Conservation (phyloP, 805 yeast genomes). For the Pichia gijzeniarum region DNA sequence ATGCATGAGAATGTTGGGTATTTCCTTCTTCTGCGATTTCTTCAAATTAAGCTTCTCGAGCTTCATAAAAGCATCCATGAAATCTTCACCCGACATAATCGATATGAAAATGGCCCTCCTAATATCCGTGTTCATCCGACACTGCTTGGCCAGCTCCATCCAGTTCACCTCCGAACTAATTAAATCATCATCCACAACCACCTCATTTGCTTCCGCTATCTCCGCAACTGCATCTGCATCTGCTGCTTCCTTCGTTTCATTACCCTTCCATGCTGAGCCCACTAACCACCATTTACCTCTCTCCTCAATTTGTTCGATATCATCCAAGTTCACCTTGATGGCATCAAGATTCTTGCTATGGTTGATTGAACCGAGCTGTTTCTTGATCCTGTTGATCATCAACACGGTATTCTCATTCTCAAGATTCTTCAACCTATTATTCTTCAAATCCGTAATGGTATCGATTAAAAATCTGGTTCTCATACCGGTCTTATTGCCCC, state of each 20-base stretch:
- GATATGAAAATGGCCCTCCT: conserved; percentile 91
- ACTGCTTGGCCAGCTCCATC: conserved; percentile 77
- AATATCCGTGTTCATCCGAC: conserved; percentile 92
- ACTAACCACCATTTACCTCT: conserved; percentile 99
- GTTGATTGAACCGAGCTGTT: conserved; percentile 49
- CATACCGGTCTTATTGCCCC: conserved; percentile 35
- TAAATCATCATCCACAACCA: conserved; percentile 43
- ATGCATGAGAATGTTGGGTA: conserved; percentile 78
- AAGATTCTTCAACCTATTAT: conserved; percentile 61
- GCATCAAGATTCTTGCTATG: conserved; percentile 56
- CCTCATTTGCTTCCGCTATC: conserved; percentile 23
- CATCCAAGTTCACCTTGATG: conserved; percentile 74
- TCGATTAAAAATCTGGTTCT: conserved; percentile 82
- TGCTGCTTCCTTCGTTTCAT: neutral
- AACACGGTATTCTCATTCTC: conserved; percentile 48
- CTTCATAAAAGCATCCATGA: conserved; percentile 76
- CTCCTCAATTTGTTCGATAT: conserved; percentile 67
- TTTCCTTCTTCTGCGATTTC: conserved; percentile 75
- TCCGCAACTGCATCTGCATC: conserved; percentile 3
- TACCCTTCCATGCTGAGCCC: conserved; percentile 95
- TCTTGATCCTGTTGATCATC: conserved; percentile 53
- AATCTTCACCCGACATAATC: conserved; percentile 93
- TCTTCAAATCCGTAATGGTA: conserved; percentile 76
- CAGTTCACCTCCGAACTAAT: conserved; percentile 79
- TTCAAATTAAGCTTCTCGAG: conserved; percentile 75